phyloP scores from a whole-genome alignment of 768 basidiomycete species.

The Boletus rubroflammeus region DNA sequence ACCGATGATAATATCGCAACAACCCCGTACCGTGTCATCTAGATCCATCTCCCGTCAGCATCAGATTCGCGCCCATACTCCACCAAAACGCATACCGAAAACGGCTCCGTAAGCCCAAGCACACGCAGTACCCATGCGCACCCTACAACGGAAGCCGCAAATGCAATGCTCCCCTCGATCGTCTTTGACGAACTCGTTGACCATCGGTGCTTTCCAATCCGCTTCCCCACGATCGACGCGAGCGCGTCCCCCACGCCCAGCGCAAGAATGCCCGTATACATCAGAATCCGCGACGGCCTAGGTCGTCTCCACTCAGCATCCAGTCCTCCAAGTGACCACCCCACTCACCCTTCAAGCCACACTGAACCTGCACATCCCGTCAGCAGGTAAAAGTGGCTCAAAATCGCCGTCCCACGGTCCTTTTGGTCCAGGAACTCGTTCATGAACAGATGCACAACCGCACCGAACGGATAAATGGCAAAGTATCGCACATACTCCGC shows the following conservation, averaged over 20 bases:
- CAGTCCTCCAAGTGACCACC: background rate
- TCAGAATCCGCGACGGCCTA: slow-evolving; percentile 49
- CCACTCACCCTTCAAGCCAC: slow-evolving; percentile 89
- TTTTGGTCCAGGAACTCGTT: slow-evolving; percentile 95
- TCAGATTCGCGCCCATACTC: slow-evolving; percentile 1
- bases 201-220: slow-evolving; percentile 80
- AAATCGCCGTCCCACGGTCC: slow-evolving; percentile 91
- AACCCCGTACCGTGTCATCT: slow-evolving; percentile 65
- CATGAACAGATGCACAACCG: slow-evolving; percentile 90
- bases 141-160: slow-evolving; percentile 63
- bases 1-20: slow-evolving; percentile 64
- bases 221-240: slow-evolving; percentile 89
- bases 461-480: slow-evolving; percentile 95
- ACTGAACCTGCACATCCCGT: slow-evolving; percentile 92
- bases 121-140: slow-evolving; percentile 71
- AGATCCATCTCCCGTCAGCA: slow-evolving; percentile 23
- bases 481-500: slow-evolving; percentile 98
- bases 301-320: slow-evolving; percentile 7
- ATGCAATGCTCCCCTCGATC: slow-evolving; percentile 85
- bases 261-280: slow-evolving; percentile 83
- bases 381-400: slow-evolving; percentile 96
- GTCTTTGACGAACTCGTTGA: slow-evolving; percentile 83
- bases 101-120: slow-evolving; percentile 63
- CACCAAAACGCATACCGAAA: slow-evolving; percentile 59
- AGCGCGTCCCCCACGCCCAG: slow-evolving; percentile 93